Evolutionary conservation across 163 green algal species (phyloP).

Genomic region (Trebouxia gelatinosa): DNA sequence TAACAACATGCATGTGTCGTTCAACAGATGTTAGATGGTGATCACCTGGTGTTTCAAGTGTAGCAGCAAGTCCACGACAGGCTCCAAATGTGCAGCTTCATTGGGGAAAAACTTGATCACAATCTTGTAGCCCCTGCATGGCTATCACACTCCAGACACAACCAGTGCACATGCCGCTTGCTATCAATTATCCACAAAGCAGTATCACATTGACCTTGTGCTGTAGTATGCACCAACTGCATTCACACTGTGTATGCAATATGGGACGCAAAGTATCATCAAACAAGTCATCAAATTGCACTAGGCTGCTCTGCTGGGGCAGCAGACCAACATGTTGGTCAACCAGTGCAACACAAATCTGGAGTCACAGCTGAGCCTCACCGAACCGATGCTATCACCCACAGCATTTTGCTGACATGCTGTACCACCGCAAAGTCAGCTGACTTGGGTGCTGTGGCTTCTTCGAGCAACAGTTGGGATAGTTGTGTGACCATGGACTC

Average conservation of each 20-base stretch:
- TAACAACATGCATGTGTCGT: too few relatives aligned
- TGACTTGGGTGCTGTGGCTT: conserved; percentile 14
- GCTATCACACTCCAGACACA: too few relatives aligned
- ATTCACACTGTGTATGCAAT: background rate
- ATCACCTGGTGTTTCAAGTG: background rate
- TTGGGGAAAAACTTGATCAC: conserved; percentile 91
- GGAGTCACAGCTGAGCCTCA: conserved; percentile 1
- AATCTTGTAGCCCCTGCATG: conserved; percentile 86
- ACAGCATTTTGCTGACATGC: conserved; percentile 35
- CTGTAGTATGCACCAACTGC: background rate
- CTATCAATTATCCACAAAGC: too few relatives aligned
- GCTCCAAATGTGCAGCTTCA: conserved; percentile 82
- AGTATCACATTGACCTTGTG: background rate
- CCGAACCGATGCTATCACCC: conserved; percentile 44
- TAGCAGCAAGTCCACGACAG: conserved; percentile 55
- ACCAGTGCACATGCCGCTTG: too few relatives aligned
- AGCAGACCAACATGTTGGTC: too few relatives aligned
- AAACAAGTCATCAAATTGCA: too few relatives aligned
- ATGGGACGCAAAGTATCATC: too few relatives aligned
- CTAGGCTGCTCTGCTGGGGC: too few relatives aligned
- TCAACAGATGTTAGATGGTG: too few relatives aligned
- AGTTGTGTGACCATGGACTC: conserved; percentile 79
- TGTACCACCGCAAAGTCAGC: background rate
- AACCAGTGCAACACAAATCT: background rate
- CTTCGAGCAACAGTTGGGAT: conserved; percentile 58